These are phyloP conservation scores for Trapa incisa DNA, from an alignment of 345 rosid genomes.

Conservation along the genomic window DNA sequence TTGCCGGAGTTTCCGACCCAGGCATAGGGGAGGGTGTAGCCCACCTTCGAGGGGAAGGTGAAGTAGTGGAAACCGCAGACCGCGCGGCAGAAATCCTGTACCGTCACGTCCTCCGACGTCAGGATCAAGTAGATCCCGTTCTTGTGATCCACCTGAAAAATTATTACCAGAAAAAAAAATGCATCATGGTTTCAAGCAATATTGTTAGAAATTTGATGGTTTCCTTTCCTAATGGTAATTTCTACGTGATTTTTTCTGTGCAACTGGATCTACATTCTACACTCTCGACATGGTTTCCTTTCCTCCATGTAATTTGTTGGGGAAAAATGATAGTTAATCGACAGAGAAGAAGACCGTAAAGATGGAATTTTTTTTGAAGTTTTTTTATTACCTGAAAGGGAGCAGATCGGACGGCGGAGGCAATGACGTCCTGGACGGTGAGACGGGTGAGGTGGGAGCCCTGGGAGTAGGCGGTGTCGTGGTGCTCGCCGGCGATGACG, in stretches of 20 bases:
- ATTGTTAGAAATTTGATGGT: too few species aligned
- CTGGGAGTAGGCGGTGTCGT: slow-evolving; percentile 45
- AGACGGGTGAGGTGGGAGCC: slow-evolving; percentile 63
- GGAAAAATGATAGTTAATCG: too few species aligned
- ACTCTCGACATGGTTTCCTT: too few species aligned
- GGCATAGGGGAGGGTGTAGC: slow-evolving; percentile 92
- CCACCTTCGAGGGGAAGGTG: slow-evolving; percentile 93
- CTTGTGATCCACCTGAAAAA: slow-evolving; percentile 48
- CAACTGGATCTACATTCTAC: too few species aligned
- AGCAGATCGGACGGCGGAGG: slow-evolving; percentile 48
- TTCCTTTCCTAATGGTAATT: too few species aligned
- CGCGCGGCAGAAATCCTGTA: slow-evolving; percentile 89
- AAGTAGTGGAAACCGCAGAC: slow-evolving; percentile 96
- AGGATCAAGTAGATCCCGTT: slow-evolving; percentile 78
- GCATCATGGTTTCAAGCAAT: too few species aligned
- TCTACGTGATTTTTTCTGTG: too few species aligned
- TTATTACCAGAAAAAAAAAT: neutral
- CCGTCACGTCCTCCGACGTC: slow-evolving; percentile 57
- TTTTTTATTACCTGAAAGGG: slow-evolving; percentile 24
- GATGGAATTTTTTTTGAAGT: too few species aligned
- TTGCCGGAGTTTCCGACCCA: slow-evolving; percentile 85
- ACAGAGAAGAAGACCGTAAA: too few species aligned
- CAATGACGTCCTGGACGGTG: slow-evolving; percentile 67
- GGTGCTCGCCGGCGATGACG: slow-evolving; percentile 57
- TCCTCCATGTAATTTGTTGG: too few species aligned